phyloP scores from a whole-genome alignment of 1,139 yeast genomes.

The Yamadazyma songkhlaensis region DNA sequence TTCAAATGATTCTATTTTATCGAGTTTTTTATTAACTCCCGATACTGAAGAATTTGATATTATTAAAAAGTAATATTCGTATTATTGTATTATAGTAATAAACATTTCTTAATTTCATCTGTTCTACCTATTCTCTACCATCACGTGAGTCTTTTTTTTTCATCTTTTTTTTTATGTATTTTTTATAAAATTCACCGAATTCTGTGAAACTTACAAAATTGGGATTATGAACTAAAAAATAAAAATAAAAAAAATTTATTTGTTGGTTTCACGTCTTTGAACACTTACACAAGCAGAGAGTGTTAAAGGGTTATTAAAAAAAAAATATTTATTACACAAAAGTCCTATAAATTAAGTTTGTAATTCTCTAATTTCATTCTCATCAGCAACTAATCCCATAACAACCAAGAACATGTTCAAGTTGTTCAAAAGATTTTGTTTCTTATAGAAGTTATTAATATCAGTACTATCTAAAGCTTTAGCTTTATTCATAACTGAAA shows the following conservation, averaged over 20 bases:
- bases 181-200: too few species aligned
- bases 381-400: constrained; percentile 92
- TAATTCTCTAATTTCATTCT: constrained; percentile 54
- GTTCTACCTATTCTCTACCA: too few species aligned
- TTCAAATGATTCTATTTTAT: constrained; percentile 11
- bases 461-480: constrained; percentile 60
- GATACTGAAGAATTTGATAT: constrained; percentile 15
- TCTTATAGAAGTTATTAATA: constrained; percentile 51
- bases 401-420: constrained; percentile 92
- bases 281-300: neutral
- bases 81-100: constrained; percentile 1
- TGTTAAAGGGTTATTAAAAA: too few species aligned
- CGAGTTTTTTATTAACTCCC: constrained; percentile 17
- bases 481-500: constrained; percentile 83
- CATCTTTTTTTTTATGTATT: too few species aligned
- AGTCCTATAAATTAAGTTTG: constrained; percentile 14
- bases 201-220: too few species aligned
- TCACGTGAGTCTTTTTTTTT: too few species aligned
- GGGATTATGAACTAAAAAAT: too few species aligned
- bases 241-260: too few species aligned
- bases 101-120: too few species aligned
- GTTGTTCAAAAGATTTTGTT: constrained; percentile 69
- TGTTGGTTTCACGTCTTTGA: too few species aligned
- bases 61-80: constrained; percentile 4
- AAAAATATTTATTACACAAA: neutral